Percentiles rank a stretch among this genome's conserved stretches.
These are phyloP conservation scores for Atkinsonella hypoxylon DNA, from an alignment of 2,329 filamentous ascomycete species.

Conservation along the genomic window DNA sequence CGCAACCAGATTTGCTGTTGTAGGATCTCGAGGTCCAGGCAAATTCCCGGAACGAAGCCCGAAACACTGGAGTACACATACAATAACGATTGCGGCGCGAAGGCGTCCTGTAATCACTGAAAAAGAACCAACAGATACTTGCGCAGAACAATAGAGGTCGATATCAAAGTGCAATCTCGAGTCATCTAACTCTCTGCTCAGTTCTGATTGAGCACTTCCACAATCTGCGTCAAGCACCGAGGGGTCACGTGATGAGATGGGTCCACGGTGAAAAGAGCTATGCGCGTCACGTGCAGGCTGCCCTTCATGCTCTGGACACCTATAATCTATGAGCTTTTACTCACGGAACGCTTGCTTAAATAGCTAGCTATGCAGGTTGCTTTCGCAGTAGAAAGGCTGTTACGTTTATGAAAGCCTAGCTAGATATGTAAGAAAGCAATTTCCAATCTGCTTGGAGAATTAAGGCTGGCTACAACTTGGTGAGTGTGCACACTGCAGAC, in stretches of 20 bases:
- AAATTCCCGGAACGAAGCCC: not conserved
- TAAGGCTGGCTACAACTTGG: not conserved
- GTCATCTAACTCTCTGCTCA: not conserved
- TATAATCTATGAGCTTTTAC: too few relatives aligned
- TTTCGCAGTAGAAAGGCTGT: not conserved
- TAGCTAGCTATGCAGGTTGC: not conserved
- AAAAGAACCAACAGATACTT: constrained; percentile 27
- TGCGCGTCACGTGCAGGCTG: not conserved
- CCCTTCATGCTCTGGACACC: not conserved
- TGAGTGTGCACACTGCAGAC: not conserved
- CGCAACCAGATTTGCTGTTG: constrained; percentile 5
- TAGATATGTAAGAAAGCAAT: not conserved
- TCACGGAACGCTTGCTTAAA: too few relatives aligned
- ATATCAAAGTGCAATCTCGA: constrained; percentile 18
- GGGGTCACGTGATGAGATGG: constrained; percentile 1
- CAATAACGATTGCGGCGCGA: constrained; percentile 22
- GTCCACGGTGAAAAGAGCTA: not conserved
- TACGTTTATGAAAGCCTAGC: not conserved
- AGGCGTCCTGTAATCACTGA: constrained; percentile 21
- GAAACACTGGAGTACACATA: constrained; percentile 11
- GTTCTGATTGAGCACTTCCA: not conserved
- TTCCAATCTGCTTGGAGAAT: not conserved
- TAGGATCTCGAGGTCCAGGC: constrained; percentile 3
- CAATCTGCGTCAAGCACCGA: constrained; percentile 2
- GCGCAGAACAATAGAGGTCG: constrained; percentile 24